Percentiles rank a stretch among this genome's conserved stretches.
These are phyloP conservation scores for Ceratobasidium sp. DNA, from an alignment of 1,284 basidiomycete genomes.

Conservation along the genomic window DNA sequence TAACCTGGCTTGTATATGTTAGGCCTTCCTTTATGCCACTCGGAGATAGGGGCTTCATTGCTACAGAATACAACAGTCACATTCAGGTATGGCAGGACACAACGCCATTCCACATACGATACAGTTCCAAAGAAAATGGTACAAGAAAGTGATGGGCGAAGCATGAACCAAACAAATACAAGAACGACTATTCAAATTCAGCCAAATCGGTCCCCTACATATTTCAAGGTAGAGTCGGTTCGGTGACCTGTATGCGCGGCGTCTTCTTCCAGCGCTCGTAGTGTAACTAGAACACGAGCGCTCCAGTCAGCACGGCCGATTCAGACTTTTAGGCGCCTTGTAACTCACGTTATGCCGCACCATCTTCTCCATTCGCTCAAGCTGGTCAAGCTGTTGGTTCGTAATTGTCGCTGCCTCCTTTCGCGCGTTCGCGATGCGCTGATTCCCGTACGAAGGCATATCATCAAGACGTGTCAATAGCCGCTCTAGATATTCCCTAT, in stretches of 20 bases:
- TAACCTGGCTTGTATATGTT: too few species aligned
- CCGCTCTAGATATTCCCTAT: slow-evolving; percentile 36
- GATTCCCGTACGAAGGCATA: slow-evolving; percentile 9
- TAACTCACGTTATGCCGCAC: slow-evolving; percentile 32
- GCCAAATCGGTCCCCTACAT: neutral
- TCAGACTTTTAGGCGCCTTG: too few species aligned
- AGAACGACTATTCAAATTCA: neutral
- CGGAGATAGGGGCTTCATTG: neutral
- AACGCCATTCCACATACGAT: slow-evolving; percentile 4
- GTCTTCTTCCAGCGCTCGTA: slow-evolving; percentile 40
- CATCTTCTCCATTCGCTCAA: slow-evolving; percentile 44
- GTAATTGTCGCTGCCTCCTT: neutral
- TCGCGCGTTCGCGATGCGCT: slow-evolving; percentile 2
- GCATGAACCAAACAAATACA: neutral
- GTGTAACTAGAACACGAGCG: slow-evolving; percentile 13
- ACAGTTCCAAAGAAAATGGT: slow-evolving; percentile 17
- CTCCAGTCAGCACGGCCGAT: neutral
- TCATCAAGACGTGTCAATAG: slow-evolving; percentile 18
- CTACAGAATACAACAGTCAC: neutral
- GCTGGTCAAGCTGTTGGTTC: slow-evolving; percentile 23
- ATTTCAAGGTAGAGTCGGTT: neutral
- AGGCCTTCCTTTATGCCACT: neutral
- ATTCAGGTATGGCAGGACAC: neutral
- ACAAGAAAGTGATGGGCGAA: neutral
- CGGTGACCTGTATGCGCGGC: slow-evolving; percentile 40